Conservation (phyloP, 2,329 filamentous ascomycete genomes). For the Chaetomium strumarium region DNA sequence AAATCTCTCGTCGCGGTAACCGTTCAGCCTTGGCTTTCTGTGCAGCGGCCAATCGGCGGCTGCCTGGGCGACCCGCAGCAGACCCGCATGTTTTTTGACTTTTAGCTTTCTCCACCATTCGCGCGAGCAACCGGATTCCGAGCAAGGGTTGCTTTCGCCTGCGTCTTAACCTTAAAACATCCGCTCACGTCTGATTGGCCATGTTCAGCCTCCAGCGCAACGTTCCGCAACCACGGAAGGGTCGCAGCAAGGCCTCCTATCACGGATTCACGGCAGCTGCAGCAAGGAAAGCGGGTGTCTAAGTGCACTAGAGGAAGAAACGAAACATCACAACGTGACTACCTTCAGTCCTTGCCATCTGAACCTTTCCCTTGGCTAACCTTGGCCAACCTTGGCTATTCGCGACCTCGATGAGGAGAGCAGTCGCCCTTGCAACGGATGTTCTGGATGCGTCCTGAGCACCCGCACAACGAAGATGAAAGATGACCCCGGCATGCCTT, state of each 20-base stretch:
- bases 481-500: background rate
- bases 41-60: conserved; percentile 3
- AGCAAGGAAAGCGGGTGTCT: conserved; percentile 1
- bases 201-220: conserved; percentile 7
- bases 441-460: conserved; percentile 12
- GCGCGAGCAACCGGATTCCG: conserved; percentile 12
- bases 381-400: too few relatives aligned
- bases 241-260: background rate
- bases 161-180: conserved; percentile 24
- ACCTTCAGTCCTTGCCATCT: conserved; percentile 21
- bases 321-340: conserved; percentile 21
- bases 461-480: background rate
- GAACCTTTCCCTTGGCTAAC: conserved; percentile 12
- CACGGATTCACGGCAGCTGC: conserved; percentile 8
- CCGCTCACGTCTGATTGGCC: conserved; percentile 17
- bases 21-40: conserved; percentile 15
- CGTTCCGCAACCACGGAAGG: conserved; percentile 12
- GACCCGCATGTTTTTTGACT: background rate
- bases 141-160: conserved; percentile 13
- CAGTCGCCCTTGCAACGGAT: background rate
- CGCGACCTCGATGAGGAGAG: conserved; percentile 5
- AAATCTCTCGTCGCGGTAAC: conserved; percentile 17
- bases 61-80: background rate
- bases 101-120: background rate
- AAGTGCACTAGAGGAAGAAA: conserved; percentile 15